Evolutionary conservation across 1,284 basidiomycete species (phyloP), one percentile per base, ranked within the genome.

Genomic region (Stygiomarasmius scandens): DNA sequence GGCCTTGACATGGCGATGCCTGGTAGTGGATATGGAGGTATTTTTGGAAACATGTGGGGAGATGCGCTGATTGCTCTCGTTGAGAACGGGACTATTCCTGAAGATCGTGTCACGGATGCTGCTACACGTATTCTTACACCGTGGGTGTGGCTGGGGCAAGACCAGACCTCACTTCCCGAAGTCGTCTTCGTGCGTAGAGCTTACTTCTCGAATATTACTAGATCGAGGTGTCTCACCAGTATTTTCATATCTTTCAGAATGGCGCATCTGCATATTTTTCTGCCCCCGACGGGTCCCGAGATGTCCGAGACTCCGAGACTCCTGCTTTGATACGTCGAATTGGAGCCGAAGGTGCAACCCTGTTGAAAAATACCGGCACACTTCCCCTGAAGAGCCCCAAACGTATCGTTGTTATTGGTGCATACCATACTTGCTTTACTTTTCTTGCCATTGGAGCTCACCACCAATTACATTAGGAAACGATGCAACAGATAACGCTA

Each of bases 281-380:
- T 23, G 52, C 52, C 49, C 53, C 54, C n/a, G 32, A 47, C 10
- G 59, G 60, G 34, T 59, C 56, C 14, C 49, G 60, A 23, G 58
- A 58, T 49, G 44, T 57, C 23, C 34, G 47, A 24, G 38, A 57
- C 23, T 27, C 41, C 8, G 20, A 36, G 2, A 36, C 55, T 9
- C 20, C 55, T 5, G 50, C 38, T 24, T 32, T 63, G 46, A 61
- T 63, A 24, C 55, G 55, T 16, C 36, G 51, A 34, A 59, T 61
- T 19, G 62, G 59, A 19, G 32, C 51, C 11, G 54, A 56, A 27
- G 59, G 58, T 11, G 51, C 61, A 14, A 63, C 60, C 11, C 60
- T 63, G 2, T 48, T 63, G n/a, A 63, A 63, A 52, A 63, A 63
- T 46, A 61, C 49, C 29, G 55, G 62, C 25, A 55, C 54, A 20